Evolutionary conservation across 805 yeast genomes (phyloP).

Genomic region (Wickerhamiella shivajii): DNA sequence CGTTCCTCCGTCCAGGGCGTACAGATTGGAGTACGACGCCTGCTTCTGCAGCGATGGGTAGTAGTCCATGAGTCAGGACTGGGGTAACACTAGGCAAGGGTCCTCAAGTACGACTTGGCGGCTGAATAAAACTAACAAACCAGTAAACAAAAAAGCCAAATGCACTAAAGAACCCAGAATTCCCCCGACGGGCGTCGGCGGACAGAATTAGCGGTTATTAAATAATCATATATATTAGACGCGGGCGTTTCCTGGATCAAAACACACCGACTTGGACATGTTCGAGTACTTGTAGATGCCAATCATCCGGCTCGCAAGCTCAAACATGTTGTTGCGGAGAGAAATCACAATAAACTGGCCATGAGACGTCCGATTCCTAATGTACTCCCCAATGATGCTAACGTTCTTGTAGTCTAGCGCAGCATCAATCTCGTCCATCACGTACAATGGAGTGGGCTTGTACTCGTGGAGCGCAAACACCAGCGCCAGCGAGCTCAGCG

Average conservation of each 20-base stretch:
- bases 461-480: constrained; percentile 93
- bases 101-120: no score
- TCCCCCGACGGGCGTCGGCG: no score
- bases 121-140: no score
- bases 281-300: constrained; percentile 91
- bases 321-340: constrained; percentile 93
- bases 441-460: constrained; percentile 93
- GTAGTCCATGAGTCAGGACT: constrained; percentile 14
- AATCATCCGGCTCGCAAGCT: constrained; percentile 81
- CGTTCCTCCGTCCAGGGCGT: constrained; percentile 9
- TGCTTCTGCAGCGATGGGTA: constrained; percentile 11
- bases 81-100: constrained; percentile 16
- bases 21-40: constrained; percentile 7
- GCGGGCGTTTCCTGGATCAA: no score
- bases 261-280: constrained; percentile 72
- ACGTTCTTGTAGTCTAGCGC: constrained; percentile 95
- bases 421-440: constrained; percentile 99
- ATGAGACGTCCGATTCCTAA: constrained; percentile 86
- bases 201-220: no score
- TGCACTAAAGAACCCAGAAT: no score
- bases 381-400: constrained; percentile 92
- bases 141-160: no score
- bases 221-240: no score
- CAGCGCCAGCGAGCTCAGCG: constrained; percentile 82
- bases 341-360: constrained; percentile 96